Base-by-base conservation (phyloP, 768 basidiomycete species). In the Calvatia gigantea region DNA sequence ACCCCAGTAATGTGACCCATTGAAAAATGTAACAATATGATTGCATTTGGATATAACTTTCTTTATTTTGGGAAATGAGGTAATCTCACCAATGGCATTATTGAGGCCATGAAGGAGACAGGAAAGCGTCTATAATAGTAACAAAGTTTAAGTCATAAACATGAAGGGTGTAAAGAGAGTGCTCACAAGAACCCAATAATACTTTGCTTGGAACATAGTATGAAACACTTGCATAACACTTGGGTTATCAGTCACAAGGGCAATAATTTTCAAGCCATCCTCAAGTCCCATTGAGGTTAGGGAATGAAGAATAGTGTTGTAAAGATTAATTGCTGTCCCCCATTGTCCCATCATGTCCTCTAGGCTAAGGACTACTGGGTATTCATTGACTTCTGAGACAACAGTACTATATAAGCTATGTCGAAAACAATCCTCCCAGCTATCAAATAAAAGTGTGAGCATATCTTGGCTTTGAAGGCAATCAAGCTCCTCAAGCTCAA, bases 1-100 rank as follows among this genome's bases (percentile, higher is more conserved):
- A 23, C 70, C 66, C 68, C 70, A 71, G 54, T 68, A 69, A 44
- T 71, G 70, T 2, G 67, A 72, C 1, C 53, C 25, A 48, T 68
- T 65, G 63, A 72, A 70, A 54, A 70, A 72, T 6, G 65, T 50
- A 3, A 72, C 67, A 28, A 70, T 66, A 2, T 53, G 35, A 1
- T 62, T 54, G 29, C 47, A 61, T 23, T 63, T 58, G 11, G 64
- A 52, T 17, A 67, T 60, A 7, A 54, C 51, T 3, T 29, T 38
- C 52, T 69, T 71, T 41, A 67, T 67, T 1, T 7, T 6, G 0
- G 65, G 67, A 46, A 54, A 62, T 19, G 63, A n/a, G 25, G 43
- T 32, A 41, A 72, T 67, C 44, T 69, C 60, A 3, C 70, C 65
- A 51, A 72, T 63, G 15, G 67, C 54, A 0, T 64, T 69, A 56